A percentile compares a stretch with the other conserved stretches of the same genome.
phyloP scores from a whole-genome alignment of 2,329 filamentous ascomycete genomes.

The Penicillium sp. region DNA sequence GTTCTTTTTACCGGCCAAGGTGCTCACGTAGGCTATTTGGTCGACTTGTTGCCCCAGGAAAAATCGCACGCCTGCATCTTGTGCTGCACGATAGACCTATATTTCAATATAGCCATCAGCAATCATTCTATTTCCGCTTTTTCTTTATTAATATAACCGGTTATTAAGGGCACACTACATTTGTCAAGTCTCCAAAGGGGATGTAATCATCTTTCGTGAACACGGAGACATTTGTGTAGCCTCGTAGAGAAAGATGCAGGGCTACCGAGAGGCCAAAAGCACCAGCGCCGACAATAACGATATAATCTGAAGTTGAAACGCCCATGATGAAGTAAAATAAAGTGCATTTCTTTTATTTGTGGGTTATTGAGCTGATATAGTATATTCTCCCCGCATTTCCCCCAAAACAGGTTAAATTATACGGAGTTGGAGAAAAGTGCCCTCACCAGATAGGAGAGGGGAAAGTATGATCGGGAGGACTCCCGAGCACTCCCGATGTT shows the following conservation, averaged over 20 bases:
- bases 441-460: constrained; percentile 1
- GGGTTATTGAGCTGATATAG: constrained; percentile 10
- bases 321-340: constrained; percentile 11
- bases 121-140: not conserved
- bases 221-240: constrained; percentile 4
- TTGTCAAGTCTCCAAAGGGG: constrained; percentile 1
- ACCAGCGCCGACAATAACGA: constrained; percentile 4
- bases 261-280: constrained; percentile 11
- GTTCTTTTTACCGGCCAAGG: not conserved
- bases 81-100: constrained; percentile 5
- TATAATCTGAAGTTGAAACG: constrained; percentile 8
- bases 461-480: not conserved
- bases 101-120: not conserved
- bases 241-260: constrained; percentile 3
- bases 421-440: constrained; percentile 7
- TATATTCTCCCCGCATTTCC: constrained; percentile 4
- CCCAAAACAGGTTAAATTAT: constrained; percentile 7
- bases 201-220: not conserved
- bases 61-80: constrained; percentile 5
- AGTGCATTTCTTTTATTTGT: not conserved
- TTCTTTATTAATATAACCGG: not conserved
- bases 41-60: constrained; percentile 1
- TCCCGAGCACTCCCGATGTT: not conserved
- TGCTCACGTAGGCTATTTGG: constrained; percentile 6
- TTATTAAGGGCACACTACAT: not conserved